Evolutionary conservation across 2,329 filamentous ascomycete genomes (phyloP), one percentile per base, ranked within the genome.

Genomic region (Chaetothyriales sp.): DNA sequence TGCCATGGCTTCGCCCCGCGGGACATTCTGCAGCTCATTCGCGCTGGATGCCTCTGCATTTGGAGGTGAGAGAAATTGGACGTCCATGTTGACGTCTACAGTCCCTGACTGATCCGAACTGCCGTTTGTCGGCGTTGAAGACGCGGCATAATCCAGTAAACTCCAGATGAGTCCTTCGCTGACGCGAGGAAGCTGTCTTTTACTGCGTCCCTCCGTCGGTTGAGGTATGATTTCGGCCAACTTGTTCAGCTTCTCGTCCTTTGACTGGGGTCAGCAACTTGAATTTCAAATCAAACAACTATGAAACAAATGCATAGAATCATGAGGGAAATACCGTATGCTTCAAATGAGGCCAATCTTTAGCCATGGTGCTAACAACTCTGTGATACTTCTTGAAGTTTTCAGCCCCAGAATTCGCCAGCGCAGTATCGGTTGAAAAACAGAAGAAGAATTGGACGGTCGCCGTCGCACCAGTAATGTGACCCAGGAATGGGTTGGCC

Each of bases 121-220:
- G 43, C 50, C 49, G 15, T 50, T 46, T 4, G 39, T 43, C 2
- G 50, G 52, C 9, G 54, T 53, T 7, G 56, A 54, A 2, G 56
- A 58, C 12, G 52, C 54, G 10, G 54, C 54, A 48, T 58, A 58
- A 44, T 58, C 56, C 15, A 58, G 52, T 10, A 58, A 46, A 48
- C 55, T 49, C 56, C 56, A 56, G 6, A 58, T 46, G 19, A 58
- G 25, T n/a, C 52, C 50, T 9, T 52, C 55, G 44, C 56, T 50
- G 19, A 56, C 52, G 46, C 53, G 54, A 12, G 56, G 52, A 25
- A 54, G 54, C 28, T 47, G 49, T 18, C 48, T 26, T 6, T 26
- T 5, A 22, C 25, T 48, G 10, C 19, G 45, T 5, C 51, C 25
- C 12, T 54, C 19, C 18, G 36, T 39, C 10, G 43, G 22, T 22